A percentile compares a stretch with the other conserved stretches of the same genome.
These are phyloP conservation scores for Mariannaea elegans DNA, from an alignment of 2,329 filamentous ascomycete genomes.

Conservation along the genomic window DNA sequence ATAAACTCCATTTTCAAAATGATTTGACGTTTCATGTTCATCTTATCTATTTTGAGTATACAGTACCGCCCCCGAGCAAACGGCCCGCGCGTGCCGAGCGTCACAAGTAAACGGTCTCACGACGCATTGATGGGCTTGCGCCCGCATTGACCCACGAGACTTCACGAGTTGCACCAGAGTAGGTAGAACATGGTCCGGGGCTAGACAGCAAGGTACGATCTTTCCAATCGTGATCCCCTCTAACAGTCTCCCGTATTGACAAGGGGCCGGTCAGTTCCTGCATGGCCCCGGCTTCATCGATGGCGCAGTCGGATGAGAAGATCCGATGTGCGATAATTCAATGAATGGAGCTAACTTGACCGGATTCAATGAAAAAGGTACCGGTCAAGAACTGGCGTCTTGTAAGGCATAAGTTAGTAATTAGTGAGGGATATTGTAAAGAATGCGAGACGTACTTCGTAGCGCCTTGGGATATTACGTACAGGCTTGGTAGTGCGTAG, in stretches of 20 bases:
- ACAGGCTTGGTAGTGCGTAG: too few relatives aligned
- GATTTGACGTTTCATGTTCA: not conserved
- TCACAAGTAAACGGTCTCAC: too few relatives aligned
- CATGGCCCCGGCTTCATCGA: not conserved
- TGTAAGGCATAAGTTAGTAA: too few relatives aligned
- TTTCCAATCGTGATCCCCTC: not conserved
- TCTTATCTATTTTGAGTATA: not conserved
- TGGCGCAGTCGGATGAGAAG: not conserved
- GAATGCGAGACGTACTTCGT: too few relatives aligned
- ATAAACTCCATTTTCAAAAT: not conserved
- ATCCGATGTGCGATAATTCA: not conserved
- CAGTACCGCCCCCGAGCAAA: not conserved
- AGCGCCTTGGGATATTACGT: too few relatives aligned
- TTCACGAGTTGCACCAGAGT: too few relatives aligned
- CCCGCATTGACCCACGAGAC: too few relatives aligned
- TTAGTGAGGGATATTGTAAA: not conserved
- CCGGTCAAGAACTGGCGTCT: too few relatives aligned
- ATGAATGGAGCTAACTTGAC: not conserved
- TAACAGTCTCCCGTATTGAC: not conserved
- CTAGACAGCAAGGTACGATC: not conserved
- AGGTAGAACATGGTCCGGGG: too few relatives aligned
- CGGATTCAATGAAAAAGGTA: not conserved
- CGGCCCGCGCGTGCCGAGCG: too few relatives aligned
- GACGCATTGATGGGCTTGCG: too few relatives aligned
- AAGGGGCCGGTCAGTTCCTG: not conserved